Conservation (phyloP, 768 basidiomycete species). For the Lactarius indigo region DNA sequence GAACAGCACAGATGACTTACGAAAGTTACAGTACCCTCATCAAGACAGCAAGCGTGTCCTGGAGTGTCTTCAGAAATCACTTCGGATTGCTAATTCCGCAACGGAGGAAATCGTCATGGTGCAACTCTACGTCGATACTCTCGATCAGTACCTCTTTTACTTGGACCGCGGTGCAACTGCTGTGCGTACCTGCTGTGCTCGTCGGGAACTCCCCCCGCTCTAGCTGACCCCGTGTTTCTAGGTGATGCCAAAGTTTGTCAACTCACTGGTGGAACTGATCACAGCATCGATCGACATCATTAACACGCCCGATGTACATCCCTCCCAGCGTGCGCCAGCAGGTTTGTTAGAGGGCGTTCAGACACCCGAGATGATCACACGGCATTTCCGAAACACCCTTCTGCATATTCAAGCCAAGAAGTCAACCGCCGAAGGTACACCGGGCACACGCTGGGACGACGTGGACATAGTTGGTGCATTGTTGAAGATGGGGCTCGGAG, state of each 20-base stretch:
- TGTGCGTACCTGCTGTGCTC: slow-evolving; percentile 47
- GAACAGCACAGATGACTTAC: neutral
- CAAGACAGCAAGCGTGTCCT: slow-evolving; percentile 96
- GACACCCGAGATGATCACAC: slow-evolving; percentile 87
- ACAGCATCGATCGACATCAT: slow-evolving; percentile 92
- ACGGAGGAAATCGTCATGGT: slow-evolving; percentile 97
- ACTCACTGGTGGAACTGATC: slow-evolving; percentile 93
- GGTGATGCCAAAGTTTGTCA: slow-evolving; percentile 95
- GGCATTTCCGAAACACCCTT: slow-evolving; percentile 92
- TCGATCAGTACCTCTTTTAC: slow-evolving; percentile 95
- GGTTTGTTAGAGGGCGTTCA: slow-evolving; percentile 91
- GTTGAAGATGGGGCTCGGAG: slow-evolving; percentile 71
- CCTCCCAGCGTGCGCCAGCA: slow-evolving; percentile 80
- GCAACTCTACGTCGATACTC: slow-evolving; percentile 92
- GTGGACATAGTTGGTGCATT: slow-evolving; percentile 87
- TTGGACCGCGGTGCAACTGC: slow-evolving; percentile 91
- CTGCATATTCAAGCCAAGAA: slow-evolving; percentile 79
- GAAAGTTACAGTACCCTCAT: slow-evolving; percentile 59
- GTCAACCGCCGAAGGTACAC: slow-evolving; percentile 42
- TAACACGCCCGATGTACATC: slow-evolving; percentile 81
- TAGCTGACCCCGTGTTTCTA: slow-evolving; percentile 31
- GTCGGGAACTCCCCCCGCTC: neutral
- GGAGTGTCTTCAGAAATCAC: slow-evolving; percentile 95
- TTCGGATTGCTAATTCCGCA: slow-evolving; percentile 93
- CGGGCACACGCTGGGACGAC: slow-evolving; percentile 64